phyloP scores from a whole-genome alignment of 2,329 filamentous ascomycete genomes.

The Clonostachys sp. region DNA sequence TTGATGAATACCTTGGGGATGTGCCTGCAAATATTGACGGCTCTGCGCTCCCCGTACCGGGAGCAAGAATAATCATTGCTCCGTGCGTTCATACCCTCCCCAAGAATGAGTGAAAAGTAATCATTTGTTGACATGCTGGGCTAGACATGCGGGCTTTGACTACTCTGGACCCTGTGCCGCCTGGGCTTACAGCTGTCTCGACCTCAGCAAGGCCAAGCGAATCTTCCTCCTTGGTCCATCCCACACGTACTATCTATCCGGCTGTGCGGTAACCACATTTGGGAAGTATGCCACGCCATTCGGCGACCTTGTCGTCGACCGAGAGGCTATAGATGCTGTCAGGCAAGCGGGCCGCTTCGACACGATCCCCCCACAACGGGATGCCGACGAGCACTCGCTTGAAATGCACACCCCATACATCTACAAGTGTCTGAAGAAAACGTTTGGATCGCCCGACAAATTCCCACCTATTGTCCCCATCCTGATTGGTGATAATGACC shows the following conservation, averaged over 20 bases:
- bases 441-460: constrained; percentile 39
- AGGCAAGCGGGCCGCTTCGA: constrained; percentile 22
- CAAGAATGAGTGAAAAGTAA: neutral
- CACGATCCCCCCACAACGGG: constrained; percentile 60
- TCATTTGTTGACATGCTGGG: neutral
- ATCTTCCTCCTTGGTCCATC: constrained; percentile 92
- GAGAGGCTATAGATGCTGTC: constrained; percentile 44
- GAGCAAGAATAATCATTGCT: constrained; percentile 82
- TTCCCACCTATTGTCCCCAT: constrained; percentile 81
- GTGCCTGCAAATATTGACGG: constrained; percentile 65
- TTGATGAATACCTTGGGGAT: constrained; percentile 68
- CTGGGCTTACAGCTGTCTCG: constrained; percentile 88
- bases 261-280: constrained; percentile 72
- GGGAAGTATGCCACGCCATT: constrained; percentile 69
- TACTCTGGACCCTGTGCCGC: constrained; percentile 91
- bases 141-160: constrained; percentile 85
- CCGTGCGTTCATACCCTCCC: constrained; percentile 58
- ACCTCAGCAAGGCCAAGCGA: constrained; percentile 76
- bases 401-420: constrained; percentile 97
- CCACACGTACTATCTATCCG: constrained; percentile 77
- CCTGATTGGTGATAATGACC: constrained; percentile 70
- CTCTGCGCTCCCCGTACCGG: constrained; percentile 57
- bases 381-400: constrained; percentile 84
- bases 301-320: constrained; percentile 65
- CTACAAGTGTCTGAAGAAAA: constrained; percentile 64